Percentiles rank a stretch among this genome's conserved stretches.
Conservation (phyloP, 2,329 filamentous ascomycete genomes). For the Aspergillus sp. region DNA sequence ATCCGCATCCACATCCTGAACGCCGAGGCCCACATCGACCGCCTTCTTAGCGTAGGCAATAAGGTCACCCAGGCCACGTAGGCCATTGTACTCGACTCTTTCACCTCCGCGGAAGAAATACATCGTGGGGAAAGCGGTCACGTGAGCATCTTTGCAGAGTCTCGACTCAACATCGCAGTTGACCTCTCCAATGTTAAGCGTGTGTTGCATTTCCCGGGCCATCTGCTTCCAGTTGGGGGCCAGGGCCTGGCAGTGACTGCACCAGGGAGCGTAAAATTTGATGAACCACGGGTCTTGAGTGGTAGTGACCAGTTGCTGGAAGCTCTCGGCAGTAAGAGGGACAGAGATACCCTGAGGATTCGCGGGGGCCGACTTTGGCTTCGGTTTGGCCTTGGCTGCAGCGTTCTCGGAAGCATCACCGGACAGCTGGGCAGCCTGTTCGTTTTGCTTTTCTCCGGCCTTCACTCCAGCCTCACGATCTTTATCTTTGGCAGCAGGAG, state of each 20-base stretch:
- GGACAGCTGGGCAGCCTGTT: slow-evolving; percentile 31
- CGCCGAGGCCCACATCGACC: slow-evolving; percentile 70
- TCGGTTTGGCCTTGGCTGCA: slow-evolving; percentile 41
- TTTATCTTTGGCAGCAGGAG: slow-evolving; percentile 43
- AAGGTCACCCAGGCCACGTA: slow-evolving; percentile 88
- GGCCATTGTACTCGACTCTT: slow-evolving; percentile 86
- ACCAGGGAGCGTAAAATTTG: slow-evolving; percentile 99
- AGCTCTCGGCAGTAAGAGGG: slow-evolving; percentile 76
- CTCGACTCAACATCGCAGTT: slow-evolving; percentile 85
- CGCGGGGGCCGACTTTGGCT: slow-evolving; percentile 55
- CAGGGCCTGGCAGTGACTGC: slow-evolving; percentile 90
- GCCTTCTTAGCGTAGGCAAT: slow-evolving; percentile 84
- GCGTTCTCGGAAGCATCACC: slow-evolving; percentile 12
- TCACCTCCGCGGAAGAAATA: slow-evolving; percentile 91
- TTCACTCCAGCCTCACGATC: slow-evolving; percentile 37
- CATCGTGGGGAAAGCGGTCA: slow-evolving; percentile 82
- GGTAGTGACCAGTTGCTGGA: slow-evolving; percentile 80
- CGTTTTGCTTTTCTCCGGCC: slow-evolving; percentile 43
- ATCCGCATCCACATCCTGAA: slow-evolving; percentile 75
- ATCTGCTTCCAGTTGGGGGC: slow-evolving; percentile 87
- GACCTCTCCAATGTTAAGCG: slow-evolving; percentile 90
- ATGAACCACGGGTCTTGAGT: slow-evolving; percentile 95
- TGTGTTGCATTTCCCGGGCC: slow-evolving; percentile 85
- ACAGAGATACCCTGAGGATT: slow-evolving; percentile 77
- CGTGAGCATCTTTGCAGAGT: slow-evolving; percentile 86